These are phyloP conservation scores for Wilcoxina mikolae DNA, from an alignment of 495 filamentous ascomycete genomes.

Conservation along the genomic window DNA sequence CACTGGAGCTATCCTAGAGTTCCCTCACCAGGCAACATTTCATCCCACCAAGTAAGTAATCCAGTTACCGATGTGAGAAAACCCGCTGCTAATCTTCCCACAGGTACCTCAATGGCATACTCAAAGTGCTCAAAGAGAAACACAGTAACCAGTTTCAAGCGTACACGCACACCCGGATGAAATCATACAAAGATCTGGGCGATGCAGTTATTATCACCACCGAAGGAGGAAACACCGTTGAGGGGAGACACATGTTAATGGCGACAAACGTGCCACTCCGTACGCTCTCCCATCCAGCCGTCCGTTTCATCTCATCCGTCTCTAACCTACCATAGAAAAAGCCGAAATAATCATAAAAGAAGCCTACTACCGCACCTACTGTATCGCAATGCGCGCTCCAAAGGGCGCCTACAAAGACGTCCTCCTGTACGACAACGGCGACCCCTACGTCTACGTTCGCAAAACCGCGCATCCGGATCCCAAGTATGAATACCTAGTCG, in stretches of 20 bases:
- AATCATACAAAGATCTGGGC: slow-evolving; percentile 36
- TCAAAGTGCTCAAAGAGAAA: slow-evolving; percentile 37
- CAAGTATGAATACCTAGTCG: slow-evolving; percentile 41
- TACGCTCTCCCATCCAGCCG: slow-evolving; percentile 30
- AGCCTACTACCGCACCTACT: slow-evolving; percentile 41
- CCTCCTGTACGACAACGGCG: slow-evolving; percentile 41
- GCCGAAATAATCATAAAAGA: slow-evolving; percentile 32
- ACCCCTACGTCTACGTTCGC: slow-evolving; percentile 40
- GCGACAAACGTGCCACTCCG: slow-evolving; percentile 44
- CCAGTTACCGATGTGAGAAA: neutral
- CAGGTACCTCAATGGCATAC: slow-evolving; percentile 36
- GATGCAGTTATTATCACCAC: slow-evolving; percentile 34
- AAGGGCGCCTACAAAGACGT: slow-evolving; percentile 38
- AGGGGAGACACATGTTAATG: slow-evolving; percentile 37
- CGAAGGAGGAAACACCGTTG: slow-evolving; percentile 34
- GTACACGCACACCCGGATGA: slow-evolving; percentile 38
- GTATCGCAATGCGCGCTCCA: slow-evolving; percentile 42
- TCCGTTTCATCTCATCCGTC: neutral
- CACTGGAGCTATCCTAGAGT: slow-evolving; percentile 38
- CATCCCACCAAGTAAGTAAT: slow-evolving; percentile 36
- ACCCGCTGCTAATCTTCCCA: neutral
- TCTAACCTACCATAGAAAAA: slow-evolving; percentile 28
- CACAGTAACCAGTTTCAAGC: slow-evolving; percentile 36
- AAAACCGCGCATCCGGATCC: slow-evolving; percentile 39
- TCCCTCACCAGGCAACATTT: slow-evolving; percentile 40